These are phyloP conservation scores for Auricularia auricula-judae DNA, from an alignment of 768 basidiomycete species.

Conservation along the genomic window DNA sequence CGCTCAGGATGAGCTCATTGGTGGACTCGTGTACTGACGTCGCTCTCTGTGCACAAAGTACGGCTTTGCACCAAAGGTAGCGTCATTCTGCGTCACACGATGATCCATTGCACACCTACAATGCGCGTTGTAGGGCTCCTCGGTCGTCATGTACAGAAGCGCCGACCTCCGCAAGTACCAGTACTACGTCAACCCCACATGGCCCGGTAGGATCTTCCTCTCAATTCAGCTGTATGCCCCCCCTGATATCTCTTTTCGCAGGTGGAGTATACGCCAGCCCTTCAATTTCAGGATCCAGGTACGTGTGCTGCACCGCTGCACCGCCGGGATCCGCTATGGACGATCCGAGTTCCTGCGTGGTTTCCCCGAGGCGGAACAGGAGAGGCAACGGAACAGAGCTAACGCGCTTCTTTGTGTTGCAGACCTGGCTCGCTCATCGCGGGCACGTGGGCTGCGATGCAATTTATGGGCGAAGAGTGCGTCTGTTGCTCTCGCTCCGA, in stretches of 20 bases:
- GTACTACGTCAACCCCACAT: conserved; percentile 75
- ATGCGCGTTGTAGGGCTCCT: conserved; percentile 50
- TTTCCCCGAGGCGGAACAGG: not conserved
- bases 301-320: conserved; percentile 13
- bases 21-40: conserved; percentile 1
- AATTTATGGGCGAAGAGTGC: conserved; percentile 80
- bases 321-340: not conserved
- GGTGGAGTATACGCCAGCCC: conserved; percentile 90
- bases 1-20: not conserved
- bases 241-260: conserved; percentile 11
- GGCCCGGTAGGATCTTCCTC: conserved; percentile 44
- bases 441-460: conserved; percentile 94
- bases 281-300: conserved; percentile 84
- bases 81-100: not conserved
- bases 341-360: not conserved
- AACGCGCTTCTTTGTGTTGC: not conserved
- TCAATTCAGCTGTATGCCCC: not conserved
- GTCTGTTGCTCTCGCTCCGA: conserved; percentile 16
- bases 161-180: conserved; percentile 67
- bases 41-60: conserved; percentile 38
- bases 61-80: conserved; percentile 86
- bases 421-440: conserved; percentile 90
- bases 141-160: conserved; percentile 89
- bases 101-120: not conserved
- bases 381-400: not conserved